Evolutionary conservation across 768 basidiomycete species (phyloP), one percentile per base, ranked within the genome.

Genomic region (Boletus subcaerulescens): DNA sequence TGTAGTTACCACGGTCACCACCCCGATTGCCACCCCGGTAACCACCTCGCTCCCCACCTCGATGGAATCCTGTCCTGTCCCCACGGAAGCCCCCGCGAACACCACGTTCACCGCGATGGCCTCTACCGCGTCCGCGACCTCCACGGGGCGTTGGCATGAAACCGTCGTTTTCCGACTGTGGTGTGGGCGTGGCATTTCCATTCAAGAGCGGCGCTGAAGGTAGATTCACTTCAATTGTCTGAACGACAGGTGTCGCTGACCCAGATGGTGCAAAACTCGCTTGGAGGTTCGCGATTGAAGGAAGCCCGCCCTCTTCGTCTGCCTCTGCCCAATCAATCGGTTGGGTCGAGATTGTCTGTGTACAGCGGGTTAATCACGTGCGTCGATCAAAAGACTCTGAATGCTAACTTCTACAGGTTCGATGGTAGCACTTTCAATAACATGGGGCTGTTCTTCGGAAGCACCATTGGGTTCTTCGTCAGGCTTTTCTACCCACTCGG

Each of bases 261-360:
- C 84, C 86, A 39, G 90, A 88, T 13, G 84, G 82, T 7, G 85
- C 87, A 63, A 92, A 91, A 59, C 81, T 83, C 43, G 87, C 86
- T 53, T 92, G 89, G 26, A 92, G 76, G 45, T 80, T 80, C 7
- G 84, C 84, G 48, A 93, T 86, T 1, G 88, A 76, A n/a, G 91
- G 91, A 15, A 93, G 80, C 6, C 81, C 89, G 17, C 77, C 81
- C 58, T 87, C 86, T n/a, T 90, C 87, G 52, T 91, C 89, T 40
- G 83, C 84, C 38, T 70, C 69, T 15, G 91, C 88, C 91, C 91
- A 93, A 69, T 93, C 86, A 52, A 93, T 77, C 26, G 81, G 72
- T n/a, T 65, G 71, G 24, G 58, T 31, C 10, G 68, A 61, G 33
- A 49, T 54, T 0, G 58, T 39, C 68, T 70, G 36, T n/a, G 11